phyloP scores from a whole-genome alignment of 306 rosid genomes.

The Castanea crenata region DNA sequence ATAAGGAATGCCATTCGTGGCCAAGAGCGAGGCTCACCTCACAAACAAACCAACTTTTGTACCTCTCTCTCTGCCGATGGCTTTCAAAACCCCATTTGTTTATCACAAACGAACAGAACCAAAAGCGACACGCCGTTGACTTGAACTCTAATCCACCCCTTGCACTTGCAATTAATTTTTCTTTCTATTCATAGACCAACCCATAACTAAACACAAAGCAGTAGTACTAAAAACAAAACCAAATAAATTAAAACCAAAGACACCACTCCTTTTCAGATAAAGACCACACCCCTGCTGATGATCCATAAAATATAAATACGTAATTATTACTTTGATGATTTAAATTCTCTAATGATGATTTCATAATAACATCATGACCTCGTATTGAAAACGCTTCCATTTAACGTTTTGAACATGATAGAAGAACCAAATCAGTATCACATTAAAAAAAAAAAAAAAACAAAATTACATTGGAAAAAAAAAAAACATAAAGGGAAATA shows the following conservation, averaged over 20 bases:
- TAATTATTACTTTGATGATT: neutral
- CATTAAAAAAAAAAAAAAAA: neutral
- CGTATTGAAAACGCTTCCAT: slow-evolving; percentile 11
- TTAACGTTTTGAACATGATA: neutral
- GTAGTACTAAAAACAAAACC: neutral
- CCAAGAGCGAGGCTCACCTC: too few species aligned
- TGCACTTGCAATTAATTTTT: neutral
- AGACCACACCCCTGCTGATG: neutral
- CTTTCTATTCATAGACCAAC: neutral
- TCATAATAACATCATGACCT: slow-evolving; percentile 1
- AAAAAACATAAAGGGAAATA: neutral
- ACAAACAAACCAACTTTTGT: too few species aligned
- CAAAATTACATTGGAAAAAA: neutral
- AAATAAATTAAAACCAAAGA: neutral
- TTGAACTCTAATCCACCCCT: neutral
- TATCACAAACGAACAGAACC: neutral
- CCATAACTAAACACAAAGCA: neutral
- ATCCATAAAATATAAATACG: neutral
- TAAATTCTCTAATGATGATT: neutral
- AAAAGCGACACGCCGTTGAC: slow-evolving; percentile 24
- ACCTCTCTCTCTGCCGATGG: too few species aligned
- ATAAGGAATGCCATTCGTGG: too few species aligned
- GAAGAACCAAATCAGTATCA: slow-evolving; percentile 5
- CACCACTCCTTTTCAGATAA: neutral
- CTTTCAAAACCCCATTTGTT: neutral